Conservation (phyloP, 768 basidiomycete genomes). For the Flagelloscypha sp. region DNA sequence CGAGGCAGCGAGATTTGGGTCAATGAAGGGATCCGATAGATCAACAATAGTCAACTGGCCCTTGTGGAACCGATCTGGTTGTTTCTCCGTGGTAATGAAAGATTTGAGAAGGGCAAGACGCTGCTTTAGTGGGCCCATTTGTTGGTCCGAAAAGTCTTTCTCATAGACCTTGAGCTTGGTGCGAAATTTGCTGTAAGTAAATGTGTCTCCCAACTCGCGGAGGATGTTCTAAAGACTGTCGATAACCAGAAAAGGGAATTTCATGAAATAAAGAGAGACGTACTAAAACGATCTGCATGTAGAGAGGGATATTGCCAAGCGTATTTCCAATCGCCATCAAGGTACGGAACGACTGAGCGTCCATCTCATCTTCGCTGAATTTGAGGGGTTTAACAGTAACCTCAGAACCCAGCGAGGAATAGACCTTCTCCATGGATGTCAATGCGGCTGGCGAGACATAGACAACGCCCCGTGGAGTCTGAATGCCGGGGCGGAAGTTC, state of each 20-base stretch:
- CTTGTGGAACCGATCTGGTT: conserved; percentile 33
- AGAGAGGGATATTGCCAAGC: conserved; percentile 55
- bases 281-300: conserved; percentile 63
- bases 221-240: conserved; percentile 39
- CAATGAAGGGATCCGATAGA: conserved; percentile 67
- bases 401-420: conserved; percentile 39
- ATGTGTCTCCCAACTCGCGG: conserved; percentile 54
- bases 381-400: conserved; percentile 47
- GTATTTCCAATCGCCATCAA: conserved; percentile 68
- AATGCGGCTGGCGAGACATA: conserved; percentile 57
- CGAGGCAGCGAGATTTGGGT: conserved; percentile 56
- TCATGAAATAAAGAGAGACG: conserved; percentile 13
- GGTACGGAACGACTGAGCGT: conserved; percentile 59
- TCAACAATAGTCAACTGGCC: conserved; percentile 64
- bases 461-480: conserved; percentile 30
- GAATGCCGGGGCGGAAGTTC: conserved; percentile 20
- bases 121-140: conserved; percentile 50
- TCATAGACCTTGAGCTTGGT: conserved; percentile 36
- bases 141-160: conserved; percentile 46
- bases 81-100: conserved; percentile 34
- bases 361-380: conserved; percentile 53
- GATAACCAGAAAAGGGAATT: neutral
- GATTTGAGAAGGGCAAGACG: conserved; percentile 53
- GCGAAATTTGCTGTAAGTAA: conserved; percentile 43
- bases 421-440: conserved; percentile 51